Base-by-base conservation (phyloP, 768 basidiomycete genomes). In the Lentinus brumalis region DNA sequence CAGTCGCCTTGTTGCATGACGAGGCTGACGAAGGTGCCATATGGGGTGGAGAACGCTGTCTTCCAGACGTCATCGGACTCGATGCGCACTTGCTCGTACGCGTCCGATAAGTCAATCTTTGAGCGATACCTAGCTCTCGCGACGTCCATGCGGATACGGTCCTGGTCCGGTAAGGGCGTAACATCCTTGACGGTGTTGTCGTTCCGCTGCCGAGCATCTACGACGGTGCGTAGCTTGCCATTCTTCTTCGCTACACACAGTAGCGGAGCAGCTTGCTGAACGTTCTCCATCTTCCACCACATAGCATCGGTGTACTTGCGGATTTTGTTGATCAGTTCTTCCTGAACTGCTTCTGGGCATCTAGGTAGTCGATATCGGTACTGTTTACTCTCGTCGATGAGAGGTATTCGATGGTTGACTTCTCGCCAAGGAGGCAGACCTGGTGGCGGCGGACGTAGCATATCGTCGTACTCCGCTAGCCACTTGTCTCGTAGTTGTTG, bases 1-100 rank as follows among this genome's bases (percentile, higher is more conserved):
- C 77, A 78, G 53, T 83, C 75, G 0, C 79, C 79, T 45, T 77
- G 75, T 57, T 78, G 82, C 73, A 79, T 76, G 1, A 77, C 75
- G 3, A 67, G 57, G 26, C 78, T 79, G 1, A 77, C 35, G 59
- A 75, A 78, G 1, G 63, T 68, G 0, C 81, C 79, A 38, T 69
- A 66, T 0, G 73, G 67, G 0, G 76, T 82, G 0, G 76, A 67
- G 1, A 83, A 78, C 0, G 75, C 72, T 0, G 73, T 76, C 0
- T 76, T 72, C 1, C 40, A 45, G 0, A 81, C 64, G 42, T 80
- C 74, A 4, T 71, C 67, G 0, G 59, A 38, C 0, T 57, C 47
- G 0, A 82, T 62, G 0, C 73, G 68, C 0, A 81, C 73, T 56
- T 82, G 81, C 57, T 82, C 74, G 61, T 79, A 83, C 0, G 78